Evolutionary conservation across 2,329 filamentous ascomycete species (phyloP), one percentile per base, ranked within the genome.

Genomic region (Xylaria sp.): DNA sequence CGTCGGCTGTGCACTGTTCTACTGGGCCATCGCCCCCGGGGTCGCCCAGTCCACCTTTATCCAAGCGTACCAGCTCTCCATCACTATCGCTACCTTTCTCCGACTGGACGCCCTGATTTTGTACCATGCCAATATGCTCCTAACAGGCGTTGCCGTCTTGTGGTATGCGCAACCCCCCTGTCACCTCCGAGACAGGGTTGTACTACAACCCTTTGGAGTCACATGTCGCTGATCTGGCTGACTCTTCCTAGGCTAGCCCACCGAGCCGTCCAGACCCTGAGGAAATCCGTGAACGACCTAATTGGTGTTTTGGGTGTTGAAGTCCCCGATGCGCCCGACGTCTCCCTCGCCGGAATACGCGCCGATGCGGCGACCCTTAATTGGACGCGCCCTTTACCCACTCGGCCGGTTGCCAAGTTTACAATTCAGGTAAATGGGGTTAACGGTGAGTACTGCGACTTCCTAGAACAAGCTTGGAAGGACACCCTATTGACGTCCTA

Each of bases 371-470:
- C 97, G 39, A 92, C 94, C 37, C 86, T 99, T 52, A 94, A 94
- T 80, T 99, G 96, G 96, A 93, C 94, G 70, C 88, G 91, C 69
- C 91, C 93, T 0, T 88, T 85, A 2, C 80, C 83, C 52, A 88
- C 87, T 71, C 86, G 88, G 48, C 87, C 92, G 2, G 92, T 97
- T 63, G 88, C 94, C 63, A 97, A 94, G 82, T 96, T 97, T 78
- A 87, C 95, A 55, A 93, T 99, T 62, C 93, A 97, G 79, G 91
- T 99, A 73, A 98, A 99, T 81, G 95, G 95, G 51, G 91, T 95
- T 52, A 93, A 94, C 83, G 93, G 93, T 96, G 81, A 80, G 89
- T 78, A 60, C 51, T 20, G 12, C 32, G 25, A 32, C 3, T 15
- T 28, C 46, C 6, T 28, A 72, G 72, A 57, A 23, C 25, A 0